A percentile compares a stretch with the other conserved stretches of the same genome.
phyloP scores from a whole-genome alignment of 352 stramenopile genomes.

The Globisporangium emineosum region DNA sequence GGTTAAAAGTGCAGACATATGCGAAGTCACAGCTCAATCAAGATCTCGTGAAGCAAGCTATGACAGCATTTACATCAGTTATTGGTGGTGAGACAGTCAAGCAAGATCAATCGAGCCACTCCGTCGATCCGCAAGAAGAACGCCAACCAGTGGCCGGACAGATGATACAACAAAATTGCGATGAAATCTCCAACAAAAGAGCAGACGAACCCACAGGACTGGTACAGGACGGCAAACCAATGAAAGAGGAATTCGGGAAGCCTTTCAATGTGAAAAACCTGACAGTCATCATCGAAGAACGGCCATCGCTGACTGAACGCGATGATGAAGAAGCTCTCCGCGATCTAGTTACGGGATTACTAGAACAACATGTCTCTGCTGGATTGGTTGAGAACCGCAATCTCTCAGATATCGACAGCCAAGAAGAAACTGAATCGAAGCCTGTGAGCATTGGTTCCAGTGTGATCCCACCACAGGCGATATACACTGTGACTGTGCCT shows the following conservation, averaged over 20 bases:
- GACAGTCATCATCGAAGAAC: slow-evolving; percentile 23
- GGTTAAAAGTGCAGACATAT: slow-evolving; percentile 28
- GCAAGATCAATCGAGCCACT: background rate
- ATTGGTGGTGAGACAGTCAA: background rate
- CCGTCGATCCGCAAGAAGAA: background rate
- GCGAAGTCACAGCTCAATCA: slow-evolving; percentile 42
- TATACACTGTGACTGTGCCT: background rate
- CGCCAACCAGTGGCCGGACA: background rate
- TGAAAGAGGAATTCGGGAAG: background rate
- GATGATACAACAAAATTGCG: background rate
- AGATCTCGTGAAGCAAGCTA: slow-evolving; percentile 49
- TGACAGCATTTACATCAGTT: slow-evolving; percentile 23
- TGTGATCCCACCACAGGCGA: background rate
- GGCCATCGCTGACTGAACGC: background rate
- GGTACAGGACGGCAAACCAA: background rate
- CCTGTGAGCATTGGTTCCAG: background rate
- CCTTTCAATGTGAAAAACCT: slow-evolving; percentile 2
- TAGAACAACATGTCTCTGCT: background rate
- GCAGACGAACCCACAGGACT: background rate
- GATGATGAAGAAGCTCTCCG: background rate
- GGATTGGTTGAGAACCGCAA: slow-evolving; percentile 10
- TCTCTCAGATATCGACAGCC: background rate
- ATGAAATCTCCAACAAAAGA: background rate
- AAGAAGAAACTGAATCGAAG: background rate
- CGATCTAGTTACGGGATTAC: slow-evolving; percentile 4